Base-by-base conservation (phyloP, 2,329 filamentous ascomycete species). In the Pseudogymnoascus sp. region DNA sequence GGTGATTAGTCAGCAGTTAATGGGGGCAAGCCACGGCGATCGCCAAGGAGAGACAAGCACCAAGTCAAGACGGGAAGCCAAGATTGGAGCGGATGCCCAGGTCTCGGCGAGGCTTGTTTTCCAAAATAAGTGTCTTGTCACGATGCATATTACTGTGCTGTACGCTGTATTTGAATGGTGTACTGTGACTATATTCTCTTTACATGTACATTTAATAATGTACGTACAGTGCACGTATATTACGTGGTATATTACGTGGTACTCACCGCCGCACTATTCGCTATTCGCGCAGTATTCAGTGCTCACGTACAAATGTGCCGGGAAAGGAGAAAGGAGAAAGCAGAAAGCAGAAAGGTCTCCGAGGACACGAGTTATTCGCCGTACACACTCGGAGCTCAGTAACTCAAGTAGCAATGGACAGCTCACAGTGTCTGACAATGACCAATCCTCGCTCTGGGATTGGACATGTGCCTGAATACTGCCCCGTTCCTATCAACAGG, bases 21-120 rank as follows among this genome's bases (percentile, higher is more conserved):
- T 23, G 12, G 21, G 12, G 21, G 21, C 21, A 45, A 26, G 21
- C 21, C 41, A 26, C 41, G 41, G 3, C 43, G 43, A 49, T 49
- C 41, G 43, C 43, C 43, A 49, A 49, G 43, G 43, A n/a, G 21
- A 49, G 43, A 49, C 43, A 49, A 49, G 43, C 43, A 49, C 21
- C 43, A 1, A 8, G 21, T 29, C 23, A 49, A 29, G 43, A 49
- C 43, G 43, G 43, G 43, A 49, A 49, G 23, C 7, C 43, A 49
- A 43, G 41, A 43, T 43, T 43, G 41, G 19, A 43, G 7, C 11
- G 11, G 21, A 23, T 43, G 41, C 10, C 41, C 19, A 23, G 23
- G 26, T 23, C 43, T 49, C 21, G 43, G 43, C 43, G 43, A 49
- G 43, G 43, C 43, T 49, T 49, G 10, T 49, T 49, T 49, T 49